Evolutionary conservation across 768 basidiomycete genomes (phyloP).

Genomic region (Pleurotus sapidus): DNA sequence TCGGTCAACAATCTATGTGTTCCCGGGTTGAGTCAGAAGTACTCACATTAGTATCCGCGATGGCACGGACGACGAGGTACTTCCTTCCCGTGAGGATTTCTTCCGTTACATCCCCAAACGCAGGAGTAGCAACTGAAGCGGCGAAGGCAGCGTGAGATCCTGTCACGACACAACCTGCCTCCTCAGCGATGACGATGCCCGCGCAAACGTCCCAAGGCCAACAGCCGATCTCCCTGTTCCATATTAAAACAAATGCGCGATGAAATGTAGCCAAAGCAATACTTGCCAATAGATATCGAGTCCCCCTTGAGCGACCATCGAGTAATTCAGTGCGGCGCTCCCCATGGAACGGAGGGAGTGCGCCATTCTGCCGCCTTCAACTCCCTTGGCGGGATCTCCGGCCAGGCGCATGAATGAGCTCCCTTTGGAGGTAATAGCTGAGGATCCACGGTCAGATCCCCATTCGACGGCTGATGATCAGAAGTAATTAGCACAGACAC

Average conservation of each 20-base stretch:
- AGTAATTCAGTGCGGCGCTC: constrained; percentile 80
- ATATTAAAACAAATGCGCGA: not conserved
- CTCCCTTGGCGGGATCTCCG: constrained; percentile 59
- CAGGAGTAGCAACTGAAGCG: constrained; percentile 26
- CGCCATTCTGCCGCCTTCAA: constrained; percentile 76
- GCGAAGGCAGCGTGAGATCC: constrained; percentile 57
- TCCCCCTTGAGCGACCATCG: constrained; percentile 84
- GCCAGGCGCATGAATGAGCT: constrained; percentile 73
- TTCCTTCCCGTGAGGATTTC: constrained; percentile 76
- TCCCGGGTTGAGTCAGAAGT: too few species aligned
- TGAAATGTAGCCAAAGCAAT: constrained; percentile 8
- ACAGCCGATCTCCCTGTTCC: constrained; percentile 73
- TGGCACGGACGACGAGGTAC: constrained; percentile 73
- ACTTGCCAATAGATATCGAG: constrained; percentile 84
- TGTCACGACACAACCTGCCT: constrained; percentile 80
- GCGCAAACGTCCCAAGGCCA: constrained; percentile 91
- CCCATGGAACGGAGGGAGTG: constrained; percentile 84
- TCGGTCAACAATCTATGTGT: too few species aligned
- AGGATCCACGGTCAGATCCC: constrained; percentile 72
- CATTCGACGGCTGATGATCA: constrained; percentile 68
- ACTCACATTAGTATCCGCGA: constrained; percentile 55
- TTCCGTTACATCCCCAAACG: constrained; percentile 63
- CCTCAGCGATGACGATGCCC: constrained; percentile 87
- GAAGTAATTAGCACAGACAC: not conserved
- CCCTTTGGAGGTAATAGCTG: constrained; percentile 54